These are phyloP conservation scores for Cymodocea nodosa DNA, from an alignment of 116 monocot genomes.

Conservation along the genomic window DNA sequence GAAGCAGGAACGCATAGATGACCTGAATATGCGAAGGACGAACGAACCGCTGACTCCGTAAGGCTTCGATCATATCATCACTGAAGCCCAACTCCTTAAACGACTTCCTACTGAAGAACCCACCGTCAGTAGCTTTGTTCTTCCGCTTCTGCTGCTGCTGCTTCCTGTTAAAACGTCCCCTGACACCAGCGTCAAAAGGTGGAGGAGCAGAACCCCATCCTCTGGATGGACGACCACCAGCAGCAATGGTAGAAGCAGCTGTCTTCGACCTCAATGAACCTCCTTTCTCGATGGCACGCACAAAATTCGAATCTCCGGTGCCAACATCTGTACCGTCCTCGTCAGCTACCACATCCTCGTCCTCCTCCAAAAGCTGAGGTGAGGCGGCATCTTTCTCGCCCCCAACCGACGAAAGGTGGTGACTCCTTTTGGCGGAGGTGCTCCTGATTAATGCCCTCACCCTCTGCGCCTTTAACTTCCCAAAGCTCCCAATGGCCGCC, in stretches of 20 bases:
- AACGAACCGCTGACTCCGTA: slow-evolving; percentile 27
- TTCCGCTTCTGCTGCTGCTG: slow-evolving; percentile 1
- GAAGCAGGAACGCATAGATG: background rate
- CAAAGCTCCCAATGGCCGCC: slow-evolving; percentile 28
- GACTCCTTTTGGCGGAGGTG: background rate
- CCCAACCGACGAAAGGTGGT: background rate
- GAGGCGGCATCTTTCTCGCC: too few relatives aligned
- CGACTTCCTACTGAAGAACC: slow-evolving; percentile 67
- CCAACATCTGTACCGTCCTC: background rate
- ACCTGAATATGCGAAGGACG: slow-evolving; percentile 97
- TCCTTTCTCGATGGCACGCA: background rate
- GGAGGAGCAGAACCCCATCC: slow-evolving; percentile 8
- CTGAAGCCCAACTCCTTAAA: slow-evolving; percentile 71
- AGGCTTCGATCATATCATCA: slow-evolving; percentile 40
- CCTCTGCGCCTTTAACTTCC: slow-evolving; percentile 45
- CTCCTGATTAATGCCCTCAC: slow-evolving; percentile 29
- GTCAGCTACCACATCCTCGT: background rate
- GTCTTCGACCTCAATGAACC: background rate
- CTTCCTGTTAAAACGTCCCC: background rate
- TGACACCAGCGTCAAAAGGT: background rate
- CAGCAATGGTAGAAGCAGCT: background rate
- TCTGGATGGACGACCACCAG: background rate
- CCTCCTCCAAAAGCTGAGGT: too few relatives aligned
- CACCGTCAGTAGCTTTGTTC: slow-evolving; percentile 21
- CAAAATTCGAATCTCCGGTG: slow-evolving; percentile 5